Conservation (phyloP, 75 land plant species). For the Pinus taeda region DNA sequence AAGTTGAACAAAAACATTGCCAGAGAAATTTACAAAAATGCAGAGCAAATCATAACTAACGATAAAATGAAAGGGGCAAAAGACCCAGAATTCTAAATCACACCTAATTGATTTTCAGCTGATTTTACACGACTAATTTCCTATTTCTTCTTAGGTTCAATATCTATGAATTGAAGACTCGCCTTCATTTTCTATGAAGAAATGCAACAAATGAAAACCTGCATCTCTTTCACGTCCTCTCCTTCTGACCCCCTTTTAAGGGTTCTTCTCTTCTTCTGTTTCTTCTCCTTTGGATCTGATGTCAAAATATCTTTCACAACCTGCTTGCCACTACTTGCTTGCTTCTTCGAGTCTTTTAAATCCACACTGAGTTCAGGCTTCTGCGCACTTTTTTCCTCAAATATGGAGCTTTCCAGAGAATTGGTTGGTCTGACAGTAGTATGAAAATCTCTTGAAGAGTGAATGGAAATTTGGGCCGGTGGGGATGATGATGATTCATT, state of each 20-base stretch:
- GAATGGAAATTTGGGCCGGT: slow-evolving; percentile 16
- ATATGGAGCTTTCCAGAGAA: neutral
- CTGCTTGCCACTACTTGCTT: neutral
- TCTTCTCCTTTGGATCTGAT: slow-evolving; percentile 4
- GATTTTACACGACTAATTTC: neutral
- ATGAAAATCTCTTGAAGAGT: neutral
- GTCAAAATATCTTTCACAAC: slow-evolving; percentile 11
- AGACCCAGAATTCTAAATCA: neutral
- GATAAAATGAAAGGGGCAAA: neutral
- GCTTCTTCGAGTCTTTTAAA: slow-evolving; percentile 20
- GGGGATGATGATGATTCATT: slow-evolving; percentile 1
- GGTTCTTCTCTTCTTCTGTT: slow-evolving; percentile 13
- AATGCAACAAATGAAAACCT: slow-evolving; percentile 45
- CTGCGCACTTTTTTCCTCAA: slow-evolving; percentile 21
- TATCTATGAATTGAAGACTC: slow-evolving; percentile 13
- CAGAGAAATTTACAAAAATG: neutral
- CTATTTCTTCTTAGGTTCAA: neutral
- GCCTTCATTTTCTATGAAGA: slow-evolving; percentile 16
- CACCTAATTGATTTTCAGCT: neutral
- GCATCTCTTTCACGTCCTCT: slow-evolving; percentile 71
- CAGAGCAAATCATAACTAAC: neutral
- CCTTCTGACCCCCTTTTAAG: slow-evolving; percentile 81
- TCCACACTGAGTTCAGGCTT: slow-evolving; percentile 1
- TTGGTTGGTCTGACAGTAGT: too few species aligned
- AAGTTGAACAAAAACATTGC: neutral